A percentile compares a stretch with the other conserved stretches of the same genome.
These are phyloP conservation scores for Waltergamsia citrina DNA, from an alignment of 2,329 filamentous ascomycete species.

Conservation along the genomic window DNA sequence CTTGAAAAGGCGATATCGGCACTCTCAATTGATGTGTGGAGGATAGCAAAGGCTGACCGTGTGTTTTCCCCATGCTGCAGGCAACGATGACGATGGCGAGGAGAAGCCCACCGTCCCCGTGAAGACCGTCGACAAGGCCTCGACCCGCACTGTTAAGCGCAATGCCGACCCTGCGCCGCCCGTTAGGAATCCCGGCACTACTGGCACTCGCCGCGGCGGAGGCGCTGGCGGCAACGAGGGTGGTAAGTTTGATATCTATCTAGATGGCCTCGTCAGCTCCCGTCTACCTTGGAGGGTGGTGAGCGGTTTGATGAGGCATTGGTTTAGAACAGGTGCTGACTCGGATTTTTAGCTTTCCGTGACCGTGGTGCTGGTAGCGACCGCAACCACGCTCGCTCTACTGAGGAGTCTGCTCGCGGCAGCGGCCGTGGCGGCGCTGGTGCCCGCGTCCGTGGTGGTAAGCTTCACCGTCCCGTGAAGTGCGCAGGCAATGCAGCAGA, in stretches of 20 bases:
- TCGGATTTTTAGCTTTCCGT: slow-evolving; percentile 62
- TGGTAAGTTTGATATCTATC: slow-evolving; percentile 52
- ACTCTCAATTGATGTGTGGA: slow-evolving; percentile 1
- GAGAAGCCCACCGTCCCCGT: slow-evolving; percentile 72
- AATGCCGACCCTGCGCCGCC: slow-evolving; percentile 71
- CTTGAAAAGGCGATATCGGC: no score
- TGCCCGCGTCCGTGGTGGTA: slow-evolving; percentile 52
- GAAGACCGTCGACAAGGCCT: slow-evolving; percentile 81
- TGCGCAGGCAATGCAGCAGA: neutral
- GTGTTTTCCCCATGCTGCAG: slow-evolving; percentile 20
- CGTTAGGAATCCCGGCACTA: slow-evolving; percentile 27
- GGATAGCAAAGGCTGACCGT: slow-evolving; percentile 6
- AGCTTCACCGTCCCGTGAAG: slow-evolving; percentile 18
- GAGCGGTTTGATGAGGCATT: slow-evolving; percentile 7
- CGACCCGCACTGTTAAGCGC: slow-evolving; percentile 70
- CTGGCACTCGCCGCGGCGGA: slow-evolving; percentile 42
- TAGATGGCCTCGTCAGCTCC: slow-evolving; percentile 1
- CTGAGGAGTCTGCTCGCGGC: slow-evolving; percentile 53
- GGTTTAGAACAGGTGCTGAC: slow-evolving; percentile 5
- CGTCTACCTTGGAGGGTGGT: no score
- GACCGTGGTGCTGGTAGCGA: slow-evolving; percentile 74
- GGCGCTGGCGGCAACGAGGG: slow-evolving; percentile 70
- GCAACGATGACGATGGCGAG: slow-evolving; percentile 52
- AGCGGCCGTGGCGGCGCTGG: slow-evolving; percentile 52
- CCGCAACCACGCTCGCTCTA: slow-evolving; percentile 74